Percentiles rank a stretch among this genome's conserved stretches.
These are phyloP conservation scores for Sporothrix luriei DNA, from an alignment of 2,329 filamentous ascomycete genomes.

Conservation along the genomic window DNA sequence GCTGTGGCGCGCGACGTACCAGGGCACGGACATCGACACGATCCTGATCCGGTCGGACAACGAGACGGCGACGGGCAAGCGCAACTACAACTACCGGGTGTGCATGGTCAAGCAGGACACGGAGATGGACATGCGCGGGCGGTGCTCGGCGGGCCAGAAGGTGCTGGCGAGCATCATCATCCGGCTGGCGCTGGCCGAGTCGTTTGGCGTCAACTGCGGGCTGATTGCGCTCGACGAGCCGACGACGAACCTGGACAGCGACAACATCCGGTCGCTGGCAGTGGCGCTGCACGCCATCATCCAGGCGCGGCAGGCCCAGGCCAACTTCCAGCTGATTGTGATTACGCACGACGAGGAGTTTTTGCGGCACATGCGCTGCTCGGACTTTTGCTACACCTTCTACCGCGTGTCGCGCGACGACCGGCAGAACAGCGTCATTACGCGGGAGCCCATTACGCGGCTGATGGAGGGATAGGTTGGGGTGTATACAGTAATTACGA, in stretches of 20 bases:
- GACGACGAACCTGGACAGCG: slow-evolving; percentile 91
- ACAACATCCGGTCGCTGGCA: slow-evolving; percentile 91
- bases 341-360: slow-evolving; percentile 99
- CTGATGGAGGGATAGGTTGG: slow-evolving; percentile 43
- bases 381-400: slow-evolving; percentile 90
- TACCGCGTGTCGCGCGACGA: slow-evolving; percentile 83
- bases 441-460: slow-evolving; percentile 64
- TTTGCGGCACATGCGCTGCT: slow-evolving; percentile 86
- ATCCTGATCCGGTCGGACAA: slow-evolving; percentile 93
- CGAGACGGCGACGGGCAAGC: slow-evolving; percentile 60
- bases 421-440: slow-evolving; percentile 84
- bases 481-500: too few species aligned
- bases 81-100: slow-evolving; percentile 94
- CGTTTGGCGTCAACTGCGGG: slow-evolving; percentile 93
- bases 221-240: slow-evolving; percentile 93
- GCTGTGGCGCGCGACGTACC: slow-evolving; percentile 96
- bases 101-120: slow-evolving; percentile 97
- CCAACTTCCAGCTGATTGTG: slow-evolving; percentile 96
- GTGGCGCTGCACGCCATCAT: slow-evolving; percentile 87
- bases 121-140: slow-evolving; percentile 99
- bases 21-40: slow-evolving; percentile 94
- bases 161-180: slow-evolving; percentile 97
- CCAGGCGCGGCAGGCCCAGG: slow-evolving; percentile 75
- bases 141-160: slow-evolving; percentile 95
- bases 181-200: slow-evolving; percentile 91